These are phyloP conservation scores for Rubia peregrina DNA, from an alignment of 305 asterid species.

Conservation along the genomic window DNA sequence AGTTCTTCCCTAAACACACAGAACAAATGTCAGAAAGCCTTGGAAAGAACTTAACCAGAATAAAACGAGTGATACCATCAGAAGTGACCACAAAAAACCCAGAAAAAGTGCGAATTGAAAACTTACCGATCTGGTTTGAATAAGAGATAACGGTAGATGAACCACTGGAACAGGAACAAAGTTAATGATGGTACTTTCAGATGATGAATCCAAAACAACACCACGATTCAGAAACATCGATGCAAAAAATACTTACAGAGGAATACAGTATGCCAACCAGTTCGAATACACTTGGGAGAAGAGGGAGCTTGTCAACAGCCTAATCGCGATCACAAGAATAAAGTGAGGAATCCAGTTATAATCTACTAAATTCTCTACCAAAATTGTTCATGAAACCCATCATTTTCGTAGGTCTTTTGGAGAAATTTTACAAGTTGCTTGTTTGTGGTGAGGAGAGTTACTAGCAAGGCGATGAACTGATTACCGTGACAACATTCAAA, in stretches of 20 bases:
- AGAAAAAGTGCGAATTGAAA: not conserved
- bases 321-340: constrained; percentile 20
- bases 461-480: constrained; percentile 9
- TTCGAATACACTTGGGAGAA: constrained; percentile 68
- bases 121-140: constrained; percentile 78
- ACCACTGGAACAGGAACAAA: constrained; percentile 48
- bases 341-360: constrained; percentile 1
- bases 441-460: not conserved
- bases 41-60: not conserved
- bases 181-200: too few relatives aligned
- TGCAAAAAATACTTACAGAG: constrained; percentile 44
- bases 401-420: too few relatives aligned
- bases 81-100: not conserved
- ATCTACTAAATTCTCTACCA: too few relatives aligned
- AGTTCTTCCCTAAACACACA: constrained; percentile 51
- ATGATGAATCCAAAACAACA: not conserved
- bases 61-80: not conserved
- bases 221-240: not conserved
- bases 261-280: constrained; percentile 69
- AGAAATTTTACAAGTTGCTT: too few relatives aligned
- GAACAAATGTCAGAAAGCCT: constrained; percentile 1
- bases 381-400: too few relatives aligned
- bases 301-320: constrained; percentile 76
- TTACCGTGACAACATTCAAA: constrained; percentile 61
- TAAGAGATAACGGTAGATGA: constrained; percentile 66